A percentile compares a stretch with the other conserved stretches of the same genome.
Conservation (phyloP, 441 rosid genomes). For the Populus hybrid region DNA sequence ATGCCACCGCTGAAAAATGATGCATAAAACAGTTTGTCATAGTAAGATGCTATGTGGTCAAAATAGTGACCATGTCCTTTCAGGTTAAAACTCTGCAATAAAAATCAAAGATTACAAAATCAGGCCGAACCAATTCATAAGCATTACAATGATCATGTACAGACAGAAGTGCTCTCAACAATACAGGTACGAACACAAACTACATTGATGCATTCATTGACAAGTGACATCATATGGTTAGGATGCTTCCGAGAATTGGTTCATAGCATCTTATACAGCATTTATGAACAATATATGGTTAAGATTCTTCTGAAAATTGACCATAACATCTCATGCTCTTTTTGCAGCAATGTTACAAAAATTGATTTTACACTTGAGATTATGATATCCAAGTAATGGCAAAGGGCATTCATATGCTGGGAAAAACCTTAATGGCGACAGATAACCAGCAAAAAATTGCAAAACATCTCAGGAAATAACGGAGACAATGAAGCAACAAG, state of each 20-base stretch:
- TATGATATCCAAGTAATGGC: not conserved
- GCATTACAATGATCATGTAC: not conserved
- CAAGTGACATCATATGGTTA: too few relatives aligned
- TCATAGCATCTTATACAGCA: too few relatives aligned
- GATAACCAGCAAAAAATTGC: not conserved
- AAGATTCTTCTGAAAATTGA: too few relatives aligned
- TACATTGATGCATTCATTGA: too few relatives aligned
- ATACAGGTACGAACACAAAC: too few relatives aligned
- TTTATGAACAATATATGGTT: too few relatives aligned
- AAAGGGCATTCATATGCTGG: not conserved
- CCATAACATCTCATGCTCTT: too few relatives aligned
- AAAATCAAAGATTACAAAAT: too few relatives aligned
- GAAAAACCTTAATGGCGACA: not conserved
- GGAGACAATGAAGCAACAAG: not conserved
- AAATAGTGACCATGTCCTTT: not conserved
- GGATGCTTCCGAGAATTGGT: too few relatives aligned
- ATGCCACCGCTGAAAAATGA: not conserved
- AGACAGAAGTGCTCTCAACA: not conserved
- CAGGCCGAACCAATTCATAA: too few relatives aligned
- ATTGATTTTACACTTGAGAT: constrained; percentile 2
- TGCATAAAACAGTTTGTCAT: not conserved
- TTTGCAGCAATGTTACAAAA: too few relatives aligned
- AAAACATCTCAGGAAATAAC: not conserved
- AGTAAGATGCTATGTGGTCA: not conserved
- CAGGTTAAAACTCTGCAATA: too few relatives aligned